phyloP scores from a whole-genome alignment of 1,284 basidiomycete species.

The Leucoagaricus sp. region DNA sequence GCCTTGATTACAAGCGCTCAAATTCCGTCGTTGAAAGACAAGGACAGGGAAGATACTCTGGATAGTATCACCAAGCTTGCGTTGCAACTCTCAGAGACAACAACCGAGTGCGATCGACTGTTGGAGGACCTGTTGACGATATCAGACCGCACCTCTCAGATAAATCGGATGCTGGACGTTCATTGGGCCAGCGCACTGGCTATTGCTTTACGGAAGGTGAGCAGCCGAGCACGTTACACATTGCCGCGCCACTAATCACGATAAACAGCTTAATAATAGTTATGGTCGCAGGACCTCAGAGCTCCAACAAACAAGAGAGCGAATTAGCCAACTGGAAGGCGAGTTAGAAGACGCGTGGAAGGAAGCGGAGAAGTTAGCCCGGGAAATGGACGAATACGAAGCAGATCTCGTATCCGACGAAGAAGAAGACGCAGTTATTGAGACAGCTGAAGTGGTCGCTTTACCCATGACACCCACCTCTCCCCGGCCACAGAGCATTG shows the following conservation, averaged over 20 bases:
- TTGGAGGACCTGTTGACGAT: conserved; percentile 57
- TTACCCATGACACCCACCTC: conserved; percentile 33
- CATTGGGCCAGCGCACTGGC: conserved; percentile 75
- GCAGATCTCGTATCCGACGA: conserved; percentile 32
- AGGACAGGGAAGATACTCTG: conserved; percentile 31
- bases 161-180: conserved; percentile 56
- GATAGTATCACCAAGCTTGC: conserved; percentile 43
- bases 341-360: conserved; percentile 82
- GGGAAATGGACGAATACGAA: conserved; percentile 62
- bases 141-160: conserved; percentile 64
- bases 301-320: conserved; percentile 45
- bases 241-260: conserved; percentile 14
- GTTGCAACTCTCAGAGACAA: conserved; percentile 58
- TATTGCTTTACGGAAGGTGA: conserved; percentile 69
- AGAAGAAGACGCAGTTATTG: conserved; percentile 41
- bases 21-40: conserved; percentile 21
- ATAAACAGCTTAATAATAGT: conserved; percentile 60
- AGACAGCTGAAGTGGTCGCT: conserved; percentile 43
- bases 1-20: conserved; percentile 49
- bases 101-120: conserved; percentile 58
- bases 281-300: conserved; percentile 66
- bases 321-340: conserved; percentile 57
- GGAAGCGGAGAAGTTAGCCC: conserved; percentile 69
- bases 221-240: conserved; percentile 15
- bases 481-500: conserved; percentile 20